Evolutionary conservation across 2,329 filamentous ascomycete genomes (phyloP).

Genomic region (Raffaelea ambrosiae): DNA sequence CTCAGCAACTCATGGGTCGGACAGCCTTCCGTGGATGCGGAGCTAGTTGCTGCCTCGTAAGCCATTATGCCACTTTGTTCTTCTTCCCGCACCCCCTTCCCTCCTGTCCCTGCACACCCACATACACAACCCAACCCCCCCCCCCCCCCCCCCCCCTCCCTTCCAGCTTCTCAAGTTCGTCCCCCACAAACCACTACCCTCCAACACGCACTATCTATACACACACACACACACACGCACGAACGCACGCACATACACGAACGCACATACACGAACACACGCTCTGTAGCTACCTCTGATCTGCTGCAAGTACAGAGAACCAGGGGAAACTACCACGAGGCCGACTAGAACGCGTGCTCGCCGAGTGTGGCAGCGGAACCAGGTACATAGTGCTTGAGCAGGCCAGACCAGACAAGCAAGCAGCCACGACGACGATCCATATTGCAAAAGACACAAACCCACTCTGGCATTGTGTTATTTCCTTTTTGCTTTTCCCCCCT

Average conservation of each 20-base stretch:
- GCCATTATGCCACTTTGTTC: background rate
- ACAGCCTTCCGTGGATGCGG: background rate
- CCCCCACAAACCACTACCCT: background rate
- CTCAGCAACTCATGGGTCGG: background rate
- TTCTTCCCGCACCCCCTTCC: background rate
- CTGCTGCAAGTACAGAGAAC: no score
- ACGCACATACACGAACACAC: background rate
- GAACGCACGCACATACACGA: no score
- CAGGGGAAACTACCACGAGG: no score
- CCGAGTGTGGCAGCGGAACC: no score
- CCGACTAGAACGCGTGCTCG: no score
- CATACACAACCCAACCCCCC: no score
- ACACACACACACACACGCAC: background rate
- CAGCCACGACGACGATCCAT: no score
- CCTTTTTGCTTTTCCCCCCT: background rate
- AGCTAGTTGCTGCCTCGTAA: background rate
- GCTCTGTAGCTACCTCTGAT: no score
- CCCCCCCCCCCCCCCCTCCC: background rate
- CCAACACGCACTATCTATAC: background rate
- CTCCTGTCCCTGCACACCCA: no score
- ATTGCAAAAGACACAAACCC: no score
- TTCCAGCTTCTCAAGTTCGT: background rate
- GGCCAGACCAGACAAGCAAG: no score
- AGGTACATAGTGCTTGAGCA: no score
- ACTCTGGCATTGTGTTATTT: background rate